These are phyloP conservation scores for Rosa multiflora DNA, from an alignment of 306 rosid species.

Conservation along the genomic window DNA sequence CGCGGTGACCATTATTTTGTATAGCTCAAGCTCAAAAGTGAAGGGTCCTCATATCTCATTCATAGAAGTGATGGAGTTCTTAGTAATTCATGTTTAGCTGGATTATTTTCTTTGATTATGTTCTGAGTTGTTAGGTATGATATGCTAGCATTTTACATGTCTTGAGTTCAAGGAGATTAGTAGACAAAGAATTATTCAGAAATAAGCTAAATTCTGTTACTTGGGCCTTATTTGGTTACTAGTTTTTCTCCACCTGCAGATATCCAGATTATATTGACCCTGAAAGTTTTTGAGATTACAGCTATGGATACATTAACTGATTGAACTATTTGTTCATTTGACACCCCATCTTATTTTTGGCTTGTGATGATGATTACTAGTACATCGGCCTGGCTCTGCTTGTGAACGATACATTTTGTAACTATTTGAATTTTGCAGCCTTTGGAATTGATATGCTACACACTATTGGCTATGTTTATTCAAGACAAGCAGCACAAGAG, in stretches of 20 bases:
- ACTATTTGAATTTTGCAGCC: conserved; percentile 36
- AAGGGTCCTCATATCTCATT: background rate
- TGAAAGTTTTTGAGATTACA: background rate
- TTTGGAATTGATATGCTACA: conserved; percentile 73
- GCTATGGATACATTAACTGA: background rate
- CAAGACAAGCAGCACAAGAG: conserved; percentile 94
- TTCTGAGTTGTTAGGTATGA: background rate
- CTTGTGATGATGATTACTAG: background rate
- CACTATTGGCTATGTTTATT: conserved; percentile 77
- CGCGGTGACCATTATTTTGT: background rate
- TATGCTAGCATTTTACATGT: background rate
- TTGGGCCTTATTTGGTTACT: background rate
- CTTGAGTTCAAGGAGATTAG: background rate
- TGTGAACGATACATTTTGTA: background rate
- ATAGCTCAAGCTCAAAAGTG: background rate
- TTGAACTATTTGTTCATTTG: background rate
- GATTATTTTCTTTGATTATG: background rate
- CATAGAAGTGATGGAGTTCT: background rate
- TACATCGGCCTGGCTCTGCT: background rate
- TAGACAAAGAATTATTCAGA: background rate
- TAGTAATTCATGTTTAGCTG: background rate
- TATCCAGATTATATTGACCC: background rate
- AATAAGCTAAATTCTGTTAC: background rate
- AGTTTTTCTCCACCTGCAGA: background rate
- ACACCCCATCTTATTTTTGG: background rate